Conservation (phyloP, 495 filamentous ascomycete species). For the Pyrenula massariospora region DNA sequence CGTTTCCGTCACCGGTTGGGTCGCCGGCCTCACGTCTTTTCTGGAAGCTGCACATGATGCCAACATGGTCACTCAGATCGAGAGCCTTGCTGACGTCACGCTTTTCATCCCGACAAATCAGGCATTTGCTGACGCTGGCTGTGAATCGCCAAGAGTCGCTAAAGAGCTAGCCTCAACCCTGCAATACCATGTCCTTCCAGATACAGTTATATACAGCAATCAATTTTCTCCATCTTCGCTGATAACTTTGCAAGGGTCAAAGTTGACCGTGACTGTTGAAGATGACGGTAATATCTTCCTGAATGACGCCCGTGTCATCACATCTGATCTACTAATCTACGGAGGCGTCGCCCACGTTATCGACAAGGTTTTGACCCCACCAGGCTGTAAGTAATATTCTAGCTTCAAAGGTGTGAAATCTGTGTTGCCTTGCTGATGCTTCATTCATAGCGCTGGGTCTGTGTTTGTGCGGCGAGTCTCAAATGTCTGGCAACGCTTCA, state of each 20-base stretch:
- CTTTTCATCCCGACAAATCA: constrained; percentile 50
- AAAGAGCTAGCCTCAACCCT: constrained; percentile 35
- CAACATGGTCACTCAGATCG: constrained; percentile 27
- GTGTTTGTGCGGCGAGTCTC: no score
- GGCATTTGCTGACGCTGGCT: constrained; percentile 50
- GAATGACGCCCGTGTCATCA: constrained; percentile 40
- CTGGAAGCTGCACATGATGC: constrained; percentile 39
- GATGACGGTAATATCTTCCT: constrained; percentile 38
- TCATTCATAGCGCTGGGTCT: no score
- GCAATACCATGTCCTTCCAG: constrained; percentile 29
- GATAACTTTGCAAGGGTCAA: constrained; percentile 27
- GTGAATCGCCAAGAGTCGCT: constrained; percentile 30
- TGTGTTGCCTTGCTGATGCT: no score
- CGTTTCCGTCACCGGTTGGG: constrained; percentile 31
- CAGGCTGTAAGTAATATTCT: background rate
- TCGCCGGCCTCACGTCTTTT: constrained; percentile 42
- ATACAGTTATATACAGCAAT: constrained; percentile 38
- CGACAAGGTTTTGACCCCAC: constrained; percentile 48
- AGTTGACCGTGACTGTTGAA: constrained; percentile 35
- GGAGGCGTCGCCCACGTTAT: constrained; percentile 43
- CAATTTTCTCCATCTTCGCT: constrained; percentile 29
- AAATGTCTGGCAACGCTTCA: no score
- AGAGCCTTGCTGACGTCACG: constrained; percentile 37
- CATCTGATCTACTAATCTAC: constrained; percentile 43
- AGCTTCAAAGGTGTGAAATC: no score